Conservation (phyloP, 2,329 filamentous ascomycete genomes). For the Cordyceps cateniannulata region DNA sequence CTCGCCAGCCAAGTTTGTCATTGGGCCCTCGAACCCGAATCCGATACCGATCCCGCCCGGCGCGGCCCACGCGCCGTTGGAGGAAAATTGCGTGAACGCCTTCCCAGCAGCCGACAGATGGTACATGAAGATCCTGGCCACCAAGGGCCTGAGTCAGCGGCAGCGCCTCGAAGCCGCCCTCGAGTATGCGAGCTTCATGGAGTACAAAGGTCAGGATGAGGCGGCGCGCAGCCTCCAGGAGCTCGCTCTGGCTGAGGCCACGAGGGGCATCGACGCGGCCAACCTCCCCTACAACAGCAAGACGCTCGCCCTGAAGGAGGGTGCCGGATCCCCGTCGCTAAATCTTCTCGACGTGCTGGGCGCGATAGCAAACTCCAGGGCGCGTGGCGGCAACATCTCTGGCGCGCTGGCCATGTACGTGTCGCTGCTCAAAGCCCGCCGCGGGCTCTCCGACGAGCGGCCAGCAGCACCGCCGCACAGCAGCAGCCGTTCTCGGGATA, state of each 20-base stretch:
- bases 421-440: slow-evolving; percentile 73
- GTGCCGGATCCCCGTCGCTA: slow-evolving; percentile 51
- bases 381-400: slow-evolving; percentile 58
- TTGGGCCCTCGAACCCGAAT: slow-evolving; percentile 76
- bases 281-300: slow-evolving; percentile 46
- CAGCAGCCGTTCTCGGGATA: slow-evolving; percentile 8
- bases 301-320: slow-evolving; percentile 59
- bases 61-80: slow-evolving; percentile 55
- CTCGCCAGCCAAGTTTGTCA: slow-evolving; percentile 66
- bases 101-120: slow-evolving; percentile 67
- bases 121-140: slow-evolving; percentile 78
- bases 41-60: slow-evolving; percentile 66
- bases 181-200: slow-evolving; percentile 78
- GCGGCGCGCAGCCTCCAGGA: slow-evolving; percentile 66
- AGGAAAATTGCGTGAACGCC: slow-evolving; percentile 67
- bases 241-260: slow-evolving; percentile 71
- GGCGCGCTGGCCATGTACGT: slow-evolving; percentile 77
- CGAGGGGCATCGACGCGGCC: slow-evolving; percentile 42
- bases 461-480: slow-evolving; percentile 15
- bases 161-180: slow-evolving; percentile 78
- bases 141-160: slow-evolving; percentile 67
- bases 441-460: slow-evolving; percentile 43
- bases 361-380: slow-evolving; percentile 71
- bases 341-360: slow-evolving; percentile 75
- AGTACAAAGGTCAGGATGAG: slow-evolving; percentile 62